Evolutionary conservation across 2,329 filamentous ascomycete species (phyloP), one percentile per base, ranked within the genome.

Genomic region (Phoma sp.): DNA sequence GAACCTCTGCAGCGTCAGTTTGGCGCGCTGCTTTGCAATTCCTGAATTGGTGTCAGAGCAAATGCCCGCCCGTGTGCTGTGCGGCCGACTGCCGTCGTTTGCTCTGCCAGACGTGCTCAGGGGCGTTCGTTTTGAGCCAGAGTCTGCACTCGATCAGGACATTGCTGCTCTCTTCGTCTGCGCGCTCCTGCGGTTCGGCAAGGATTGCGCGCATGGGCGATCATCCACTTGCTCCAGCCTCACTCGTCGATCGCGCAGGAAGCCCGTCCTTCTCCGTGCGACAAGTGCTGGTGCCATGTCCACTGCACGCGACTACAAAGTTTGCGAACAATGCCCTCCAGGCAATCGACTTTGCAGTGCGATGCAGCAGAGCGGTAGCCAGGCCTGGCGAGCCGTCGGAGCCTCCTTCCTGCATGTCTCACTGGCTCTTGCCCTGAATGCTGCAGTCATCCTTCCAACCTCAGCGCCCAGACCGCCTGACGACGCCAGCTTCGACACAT

Each of bases 161-260:
- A 67, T 59, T 67, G 66, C 64, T 71, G n/a, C 62, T 65, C 59
- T 64, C 63, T 67, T 65, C 68, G 61, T 64, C 63, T 67, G 66
- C 68, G 61, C 62, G 64, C 67, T 58, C 55, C 59, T 60, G 68
- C 62, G 61, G 53, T 62, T 55, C 54, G 62, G 33, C 56, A 62
- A 52, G 59, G 61, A 59, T 62, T 29, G 46, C 50, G 59, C 66
- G 59, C 60, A 50, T 59, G 61, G 67, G 54, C 61, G 69, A 72
- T 71, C 68, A 55, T 48, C 58, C 66, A 47, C 29, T 17, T 43
- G 50, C 59, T 65, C 60, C 64, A 71, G 70, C 71, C 71, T 74
- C 70, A 72, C 66, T 71, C 58, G 72, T 62, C 62, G 68, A 73
- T 73, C 69, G 33, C 53, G 12, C 17, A 45, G 29, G 32, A 38